Conservation (phyloP, 2,329 filamentous ascomycete species). For the Penicillium corylophilum region DNA sequence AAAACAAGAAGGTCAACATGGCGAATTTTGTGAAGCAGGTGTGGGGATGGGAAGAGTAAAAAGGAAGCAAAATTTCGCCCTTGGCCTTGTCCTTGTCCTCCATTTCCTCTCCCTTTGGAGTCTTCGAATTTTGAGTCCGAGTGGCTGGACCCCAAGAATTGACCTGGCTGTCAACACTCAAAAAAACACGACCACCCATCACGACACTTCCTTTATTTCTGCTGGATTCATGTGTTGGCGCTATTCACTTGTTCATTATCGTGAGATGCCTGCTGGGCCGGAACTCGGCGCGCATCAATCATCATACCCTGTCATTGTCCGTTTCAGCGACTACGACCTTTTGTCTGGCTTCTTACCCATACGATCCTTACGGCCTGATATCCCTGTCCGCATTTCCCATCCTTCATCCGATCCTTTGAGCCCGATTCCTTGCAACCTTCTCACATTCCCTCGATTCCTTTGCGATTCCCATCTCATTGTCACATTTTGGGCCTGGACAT, state of each 20-base stretch:
- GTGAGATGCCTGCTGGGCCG: conserved; percentile 18
- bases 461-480: conserved; percentile 7
- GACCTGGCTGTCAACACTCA: conserved; percentile 30
- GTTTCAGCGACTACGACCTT: conserved; percentile 14
- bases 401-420: conserved; percentile 16
- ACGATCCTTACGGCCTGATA: conserved; percentile 26
- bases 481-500: conserved; percentile 21
- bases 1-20: conserved; percentile 96
- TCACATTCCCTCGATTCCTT: conserved; percentile 9
- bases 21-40: conserved; percentile 88
- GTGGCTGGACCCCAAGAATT: conserved; percentile 29
- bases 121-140: conserved; percentile 14
- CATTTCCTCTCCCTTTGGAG: neutral
- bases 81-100: neutral
- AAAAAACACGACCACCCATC: conserved; percentile 13
- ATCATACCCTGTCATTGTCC: conserved; percentile 23
- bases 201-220: conserved; percentile 6
- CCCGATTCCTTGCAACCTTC: neutral
- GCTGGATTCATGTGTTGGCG: conserved; percentile 8
- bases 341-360: conserved; percentile 17
- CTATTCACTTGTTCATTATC: conserved; percentile 7
- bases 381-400: conserved; percentile 10
- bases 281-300: conserved; percentile 16
- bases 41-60: conserved; percentile 87
- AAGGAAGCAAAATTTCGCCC: conserved; percentile 5